Base-by-base conservation (phyloP, 441 rosid species). In the Iberis amara region DNA sequence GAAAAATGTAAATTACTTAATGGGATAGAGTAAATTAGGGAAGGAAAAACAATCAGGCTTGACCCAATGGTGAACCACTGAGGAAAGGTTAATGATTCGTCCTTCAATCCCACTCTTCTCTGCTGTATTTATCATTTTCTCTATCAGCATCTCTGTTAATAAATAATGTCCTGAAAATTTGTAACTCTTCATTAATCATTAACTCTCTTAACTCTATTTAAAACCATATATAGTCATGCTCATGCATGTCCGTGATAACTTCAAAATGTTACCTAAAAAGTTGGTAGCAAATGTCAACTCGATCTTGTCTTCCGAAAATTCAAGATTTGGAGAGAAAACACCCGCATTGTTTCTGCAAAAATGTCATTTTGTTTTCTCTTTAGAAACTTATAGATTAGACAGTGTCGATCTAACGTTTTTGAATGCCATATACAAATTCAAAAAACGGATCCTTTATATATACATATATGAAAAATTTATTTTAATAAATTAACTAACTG, bases 201-300 rank as follows among this genome's bases (percentile, higher is more conserved):
- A 56, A 4, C 36, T 55, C 1, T 55, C 28, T 47, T 33, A 35
- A 8, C 23, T 47, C 10, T 3, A 50, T 13, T 8, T 38, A 15
- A 4, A 28, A 4, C 0, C 2, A 12, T 11, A 23, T 21, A 32
- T 41, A 31, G 4, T 28, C 7, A 51, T 8, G 38, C 3, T 39
- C 18, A 46, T 18, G 21, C 15, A 14, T 48, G 30, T 56, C 24
- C 10, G 2, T 18, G 9, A 7, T 50, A 14, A 58, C 23, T 58
- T 0, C 4, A 18, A 8, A 49, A 67, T 28, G 46, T 57, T 77
- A 87, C 98, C 98, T 52, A 91, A 38, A 71, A 83, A 87, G 55
- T 87, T 91, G 41, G 92, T 81, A 12, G 98, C 95, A 62, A 91
- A 87, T 26, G 95, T 85, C 79, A 91, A 77, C 77, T 91, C 96